phyloP scores from a whole-genome alignment of 2,329 filamentous ascomycete genomes.

The Westerdykella aurantiaca region DNA sequence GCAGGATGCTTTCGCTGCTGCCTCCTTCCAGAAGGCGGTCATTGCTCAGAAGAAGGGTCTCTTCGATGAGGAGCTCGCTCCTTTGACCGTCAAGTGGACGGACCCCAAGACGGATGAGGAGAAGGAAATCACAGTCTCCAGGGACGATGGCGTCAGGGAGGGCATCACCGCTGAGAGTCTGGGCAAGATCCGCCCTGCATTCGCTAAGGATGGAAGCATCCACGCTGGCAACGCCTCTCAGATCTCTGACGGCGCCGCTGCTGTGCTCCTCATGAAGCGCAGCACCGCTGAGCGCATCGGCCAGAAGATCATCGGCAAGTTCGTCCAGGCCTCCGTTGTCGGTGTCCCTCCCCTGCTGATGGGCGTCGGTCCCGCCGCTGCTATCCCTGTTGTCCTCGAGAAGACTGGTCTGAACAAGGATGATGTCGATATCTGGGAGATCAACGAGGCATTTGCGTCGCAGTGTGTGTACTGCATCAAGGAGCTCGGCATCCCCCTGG shows the following conservation, averaged over 20 bases:
- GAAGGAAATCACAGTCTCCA: conserved; percentile 73
- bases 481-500: conserved; percentile 71
- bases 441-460: conserved; percentile 97
- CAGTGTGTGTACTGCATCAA: conserved; percentile 93
- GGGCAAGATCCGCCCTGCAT: conserved; percentile 84
- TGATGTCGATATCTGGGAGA: conserved; percentile 95
- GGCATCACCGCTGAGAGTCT: conserved; percentile 84
- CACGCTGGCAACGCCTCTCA: conserved; percentile 95
- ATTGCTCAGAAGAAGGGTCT: conserved; percentile 82
- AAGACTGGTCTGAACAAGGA: conserved; percentile 76
- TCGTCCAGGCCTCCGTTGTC: conserved; percentile 75
- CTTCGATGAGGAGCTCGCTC: conserved; percentile 86
- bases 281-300: conserved; percentile 82
- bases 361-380: conserved; percentile 92
- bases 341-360: conserved; percentile 91
- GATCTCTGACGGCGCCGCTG: conserved; percentile 88
- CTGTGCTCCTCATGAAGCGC: conserved; percentile 92
- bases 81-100: conserved; percentile 78
- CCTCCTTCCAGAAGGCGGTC: conserved; percentile 83
- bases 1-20: conserved; percentile 93
- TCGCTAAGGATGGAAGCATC: conserved; percentile 86
- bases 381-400: conserved; percentile 85
- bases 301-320: conserved; percentile 88
- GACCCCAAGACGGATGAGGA: conserved; percentile 87
- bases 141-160: conserved; percentile 80